Percentiles rank a stretch among this genome's conserved stretches.
Conservation (phyloP, 202 grass and related monocot species). For the Panicum hallii region DNA sequence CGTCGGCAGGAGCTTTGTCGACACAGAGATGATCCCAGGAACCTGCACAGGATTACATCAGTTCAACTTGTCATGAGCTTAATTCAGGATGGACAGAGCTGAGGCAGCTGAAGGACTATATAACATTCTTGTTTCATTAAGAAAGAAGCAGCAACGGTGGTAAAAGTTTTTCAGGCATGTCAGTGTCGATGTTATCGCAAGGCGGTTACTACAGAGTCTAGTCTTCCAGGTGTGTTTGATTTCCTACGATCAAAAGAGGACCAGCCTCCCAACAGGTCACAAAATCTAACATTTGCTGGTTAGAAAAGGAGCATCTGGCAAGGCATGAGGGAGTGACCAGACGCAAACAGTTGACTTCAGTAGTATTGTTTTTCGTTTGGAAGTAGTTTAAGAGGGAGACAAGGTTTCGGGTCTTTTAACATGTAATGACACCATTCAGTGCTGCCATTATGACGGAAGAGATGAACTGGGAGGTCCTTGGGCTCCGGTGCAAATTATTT, state of each 20-base stretch:
- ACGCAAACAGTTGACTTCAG: background rate
- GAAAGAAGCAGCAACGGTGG: background rate
- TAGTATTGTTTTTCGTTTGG: background rate
- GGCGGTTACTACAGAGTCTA: background rate
- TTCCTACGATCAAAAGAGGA: background rate
- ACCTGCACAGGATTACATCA: constrained; percentile 34
- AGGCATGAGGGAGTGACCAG: background rate
- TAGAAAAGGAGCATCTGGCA: background rate
- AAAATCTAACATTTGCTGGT: background rate
- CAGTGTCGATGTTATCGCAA: background rate
- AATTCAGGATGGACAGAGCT: constrained; percentile 6
- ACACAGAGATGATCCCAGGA: constrained; percentile 58
- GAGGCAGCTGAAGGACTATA: background rate
- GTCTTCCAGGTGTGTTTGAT: background rate
- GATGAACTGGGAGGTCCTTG: background rate
- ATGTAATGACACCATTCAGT: background rate
- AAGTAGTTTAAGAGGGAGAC: background rate
- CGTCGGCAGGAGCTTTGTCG: constrained; percentile 53
- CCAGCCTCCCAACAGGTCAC: background rate
- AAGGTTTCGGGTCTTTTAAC: background rate
- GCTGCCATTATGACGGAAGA: constrained; percentile 14
- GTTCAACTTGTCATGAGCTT: constrained; percentile 3
- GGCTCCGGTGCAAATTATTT: background rate
- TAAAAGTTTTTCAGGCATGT: background rate
- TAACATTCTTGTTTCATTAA: background rate